Evolutionary conservation across 1,284 basidiomycete genomes (phyloP), one percentile per base, ranked within the genome.

Genomic region (Boletus semigastroideus): DNA sequence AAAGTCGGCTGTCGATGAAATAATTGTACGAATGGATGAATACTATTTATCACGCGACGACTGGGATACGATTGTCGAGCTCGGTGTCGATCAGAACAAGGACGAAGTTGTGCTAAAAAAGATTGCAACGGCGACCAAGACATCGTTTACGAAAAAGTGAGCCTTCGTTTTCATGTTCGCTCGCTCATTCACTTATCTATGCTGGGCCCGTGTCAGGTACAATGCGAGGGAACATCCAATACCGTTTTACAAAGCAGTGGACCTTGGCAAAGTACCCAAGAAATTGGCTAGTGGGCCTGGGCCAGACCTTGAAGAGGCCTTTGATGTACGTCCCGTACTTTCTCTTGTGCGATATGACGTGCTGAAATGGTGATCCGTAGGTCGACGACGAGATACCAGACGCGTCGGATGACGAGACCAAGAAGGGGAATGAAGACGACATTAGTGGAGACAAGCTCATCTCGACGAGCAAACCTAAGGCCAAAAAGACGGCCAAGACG

Each of bases 41-140:
- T 99, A 99, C 70, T 98, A 85, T 71, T 73, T 99, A 34, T 87
- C 87, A 7, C 90, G 90, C 58, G 96, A 98, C 36, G 96, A 99
- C 65, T 96, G 95, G 91, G 97, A 99, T 61, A 87, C 91, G 11
- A 80, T 98, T 47, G 81, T 98, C 49, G 96, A 99, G 69, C 80
- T 99, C 11, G 96, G 95, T 1, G 80, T 99, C 11, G 95, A 86
- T 52, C 79, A 87, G 7, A 82, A 87, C 63, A 84, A 82, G 58
- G 90, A 90, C 42, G 88, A 89, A 0, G 41, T 77, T 0, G 77
- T 94, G 9, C 68, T 90, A 58, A 98, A 96, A 76, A 88, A 88
- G 73, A 92, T 99, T 31, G 77, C 92, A 0, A 67, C 87, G 0
- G 80, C 87, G 0, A 87, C 87, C 39, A 99, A 99, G 75, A 73